Evolutionary conservation across 2,329 filamentous ascomycete genomes (phyloP), one percentile per base, ranked within the genome.

Genomic region (Beauveria brongniartii): DNA sequence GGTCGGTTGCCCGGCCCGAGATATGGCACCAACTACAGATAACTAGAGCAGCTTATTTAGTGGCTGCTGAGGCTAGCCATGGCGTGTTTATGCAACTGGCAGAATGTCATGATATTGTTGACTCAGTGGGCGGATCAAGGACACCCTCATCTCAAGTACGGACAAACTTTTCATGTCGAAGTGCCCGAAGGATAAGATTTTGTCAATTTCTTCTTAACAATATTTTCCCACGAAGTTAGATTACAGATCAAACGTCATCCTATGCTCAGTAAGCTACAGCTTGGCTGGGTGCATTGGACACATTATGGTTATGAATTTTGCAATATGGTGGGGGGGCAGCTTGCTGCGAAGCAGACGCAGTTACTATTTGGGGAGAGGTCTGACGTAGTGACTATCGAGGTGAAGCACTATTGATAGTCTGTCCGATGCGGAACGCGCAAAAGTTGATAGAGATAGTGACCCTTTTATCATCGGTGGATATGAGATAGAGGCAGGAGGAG

Each of bases 261-360:
- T 84, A 84, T 77, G 72, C 77, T 75, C 72, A 72, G 71, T 73
- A 72, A 72, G 76, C 74, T 78, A 77, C 74, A 72, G 75, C 77
- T 75, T 76, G 73, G 64, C 65, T 70, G 75, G 76, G 79, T 76
- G 78, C 75, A 77, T 84, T 84, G 81, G 81, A 84, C 79, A 83
- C 76, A 79, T 82, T 73, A 83, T 82, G 78, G 72, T 83, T 83
- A 83, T 77, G 77, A 74, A 77, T 82, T 81, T 82, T 82, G 80
- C 78, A 77, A 79, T 80, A 80, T 76, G 73, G 58, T 48, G 69
- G 69, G 69, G 41, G 37, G 55, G 18, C 37, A 46, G 30, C 30
- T 41, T 12, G 40, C 50, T 55, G 50, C 58, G 40, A 48, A n/a
- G 46, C 24, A 43, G 44, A n/a, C 44, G 50, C 58, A 54, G 28